Conservation (phyloP, 768 basidiomycete species). For the Albatrellus ellisii region DNA sequence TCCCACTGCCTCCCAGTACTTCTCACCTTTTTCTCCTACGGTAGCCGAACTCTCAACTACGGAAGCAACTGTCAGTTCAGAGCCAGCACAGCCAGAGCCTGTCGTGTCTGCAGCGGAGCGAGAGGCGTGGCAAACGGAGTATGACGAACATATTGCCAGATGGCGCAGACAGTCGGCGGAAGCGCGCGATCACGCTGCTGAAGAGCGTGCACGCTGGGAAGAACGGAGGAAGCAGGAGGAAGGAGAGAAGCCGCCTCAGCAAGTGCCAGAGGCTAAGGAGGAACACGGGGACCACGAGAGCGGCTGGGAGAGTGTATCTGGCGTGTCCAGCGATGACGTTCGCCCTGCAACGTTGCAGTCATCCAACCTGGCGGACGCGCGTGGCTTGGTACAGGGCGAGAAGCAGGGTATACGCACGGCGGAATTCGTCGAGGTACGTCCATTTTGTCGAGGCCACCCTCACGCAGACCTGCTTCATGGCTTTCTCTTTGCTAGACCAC, state of each 20-base stretch:
- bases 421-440: slow-evolving; percentile 20
- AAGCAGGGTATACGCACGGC: slow-evolving; percentile 13
- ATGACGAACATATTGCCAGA: slow-evolving; percentile 50
- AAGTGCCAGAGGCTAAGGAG: slow-evolving; percentile 6
- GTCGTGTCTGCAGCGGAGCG: slow-evolving; percentile 17
- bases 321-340: slow-evolving; percentile 5
- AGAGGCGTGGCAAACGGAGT: slow-evolving; percentile 51
- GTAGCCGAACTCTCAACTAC: background rate
- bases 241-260: too few species aligned
- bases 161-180: slow-evolving; percentile 68
- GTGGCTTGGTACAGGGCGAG: slow-evolving; percentile 29
- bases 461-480: background rate
- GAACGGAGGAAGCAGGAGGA: slow-evolving; percentile 42
- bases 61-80: background rate
- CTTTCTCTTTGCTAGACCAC: slow-evolving; percentile 1
- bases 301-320: slow-evolving; percentile 16
- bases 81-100: slow-evolving; percentile 1
- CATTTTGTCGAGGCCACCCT: slow-evolving; percentile 5
- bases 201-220: slow-evolving; percentile 62
- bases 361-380: slow-evolving; percentile 27
- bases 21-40: background rate
- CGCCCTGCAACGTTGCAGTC: slow-evolving; percentile 12
- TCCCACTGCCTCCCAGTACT: slow-evolving; percentile 3
- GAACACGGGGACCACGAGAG: slow-evolving; percentile 22
- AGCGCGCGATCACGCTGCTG: slow-evolving; percentile 64